Base-by-base conservation (phyloP, 768 basidiomycete genomes). In the Gymnopilus junonius region DNA sequence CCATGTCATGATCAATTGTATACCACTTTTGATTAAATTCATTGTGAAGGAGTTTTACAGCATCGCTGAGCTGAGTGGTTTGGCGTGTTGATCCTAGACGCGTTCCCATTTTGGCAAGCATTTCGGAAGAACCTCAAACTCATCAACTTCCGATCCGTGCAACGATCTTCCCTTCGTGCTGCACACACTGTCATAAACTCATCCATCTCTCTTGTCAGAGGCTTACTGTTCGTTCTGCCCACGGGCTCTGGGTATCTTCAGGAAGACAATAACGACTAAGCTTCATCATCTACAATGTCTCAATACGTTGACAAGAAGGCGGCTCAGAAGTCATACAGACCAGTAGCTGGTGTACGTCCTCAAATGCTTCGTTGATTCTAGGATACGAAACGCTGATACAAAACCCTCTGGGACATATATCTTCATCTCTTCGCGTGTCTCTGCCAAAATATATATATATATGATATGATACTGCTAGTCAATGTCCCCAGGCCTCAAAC, bases 401-500 rank as follows among this genome's bases (percentile, higher is more conserved):
- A 50, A 17, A 29, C 42, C 23, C 31, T 11, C 21, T 40, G n/a
- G n/a, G n/a, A n/a, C n/a, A n/a, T 17, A 8, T 45, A 2, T 10
- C 45, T 45, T 20, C 21, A 14, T 27, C 45, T 37, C 37, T 43
- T n/a, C n/a, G n/a, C n/a, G n/a, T n/a, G n/a, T 58, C 23, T 21
- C 31, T 25, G n/a, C n/a, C 21, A 23, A 23, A 27, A 54, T 23
- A 54, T 42, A 32, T 35, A 5, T 23, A 31, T 29, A 25, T n/a
- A 42, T 29, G 5, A 32, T 34, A 23, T 29, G 55, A 42, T 42
- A 31, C 53, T 8, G 32, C 34, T 69, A 95, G 92, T 79, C 85
- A 67, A 94, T 95, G 87, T 98, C 96, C 21, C 86, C 88, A 15
- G 94, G 94, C 48, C 86, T 99, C 45, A 79, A 86, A 75, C 91